Evolutionary conservation across 495 filamentous ascomycete genomes (phyloP), one percentile per base, ranked within the genome.

Genomic region (Xylaria curta): DNA sequence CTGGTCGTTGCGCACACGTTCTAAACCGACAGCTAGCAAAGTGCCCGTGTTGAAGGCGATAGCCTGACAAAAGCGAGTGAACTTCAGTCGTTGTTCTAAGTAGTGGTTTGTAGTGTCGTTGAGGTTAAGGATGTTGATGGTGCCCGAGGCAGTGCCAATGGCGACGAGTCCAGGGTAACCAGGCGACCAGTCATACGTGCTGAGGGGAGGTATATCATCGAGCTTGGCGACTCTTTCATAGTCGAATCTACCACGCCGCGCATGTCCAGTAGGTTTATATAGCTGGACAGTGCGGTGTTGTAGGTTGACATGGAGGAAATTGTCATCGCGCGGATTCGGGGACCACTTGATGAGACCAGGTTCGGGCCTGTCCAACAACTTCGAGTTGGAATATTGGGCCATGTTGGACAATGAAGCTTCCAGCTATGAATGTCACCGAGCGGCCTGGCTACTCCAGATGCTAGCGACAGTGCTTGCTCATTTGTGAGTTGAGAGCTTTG

Each of bases 161-260:
- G 92, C 94, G 53, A 98, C 88, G 53, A 98, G 84, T 61, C 90
- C 90, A 60, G 80, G 81, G 31, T 83, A 78, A 21, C 86, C 85
- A 12, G 93, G 91, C 0, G 97, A 97, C 96, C 97, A 98, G 83
- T 98, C 96, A 81, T 97, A 98, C 36, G 95, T 94, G 63, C 91
- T 94, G 76, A 97, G 91, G 9, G 88, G 85, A n/a, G 94, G 94
- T 21, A 98, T 88, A 75, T 94, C 93, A 72, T 89, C 88, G 73
- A 94, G 89, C 47, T 91, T 92, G 10, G 90, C 89, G 3, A 94
- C 75, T 60, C 89, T 88, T 69, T 91, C 84, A 83, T 91, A 93
- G 44, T 90, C 85, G 47, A 97, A 84, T 8, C 79, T 79, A 7
- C 84, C 87, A 31, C 79, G 75, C 38, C 82, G 82, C 33, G 88